A percentile compares a stretch with the other conserved stretches of the same genome.
phyloP scores from a whole-genome alignment of 768 basidiomycete genomes.

The Leccinum truebloodii region DNA sequence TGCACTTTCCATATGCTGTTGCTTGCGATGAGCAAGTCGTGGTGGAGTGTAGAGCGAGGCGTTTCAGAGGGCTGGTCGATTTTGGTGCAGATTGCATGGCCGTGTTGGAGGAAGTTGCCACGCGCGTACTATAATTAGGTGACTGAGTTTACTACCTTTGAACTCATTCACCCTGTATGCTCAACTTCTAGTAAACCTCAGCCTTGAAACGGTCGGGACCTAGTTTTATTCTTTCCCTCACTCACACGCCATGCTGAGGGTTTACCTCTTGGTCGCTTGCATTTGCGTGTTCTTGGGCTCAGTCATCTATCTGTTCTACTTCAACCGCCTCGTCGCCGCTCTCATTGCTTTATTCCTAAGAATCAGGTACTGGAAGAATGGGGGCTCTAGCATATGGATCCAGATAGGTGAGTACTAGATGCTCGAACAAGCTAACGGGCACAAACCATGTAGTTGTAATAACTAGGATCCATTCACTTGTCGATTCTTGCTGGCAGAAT shows the following conservation, averaged over 20 bases:
- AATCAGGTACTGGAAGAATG: slow-evolving; percentile 75
- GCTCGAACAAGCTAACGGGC: not conserved
- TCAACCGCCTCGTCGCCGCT: slow-evolving; percentile 81
- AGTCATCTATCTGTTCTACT: slow-evolving; percentile 85
- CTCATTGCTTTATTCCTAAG: slow-evolving; percentile 67
- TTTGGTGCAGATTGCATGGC: slow-evolving; percentile 30
- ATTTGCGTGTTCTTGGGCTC: slow-evolving; percentile 54
- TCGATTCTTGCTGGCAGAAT: slow-evolving; percentile 86
- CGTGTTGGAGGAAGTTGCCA: not conserved
- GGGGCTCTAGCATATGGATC: slow-evolving; percentile 78
- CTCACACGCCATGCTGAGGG: slow-evolving; percentile 49
- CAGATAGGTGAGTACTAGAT: slow-evolving; percentile 61
- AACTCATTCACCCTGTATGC: slow-evolving; percentile 4
- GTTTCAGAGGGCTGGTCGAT: slow-evolving; percentile 50
- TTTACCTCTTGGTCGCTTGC: slow-evolving; percentile 63
- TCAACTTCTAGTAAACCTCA: slow-evolving; percentile 5
- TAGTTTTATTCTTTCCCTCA: not conserved
- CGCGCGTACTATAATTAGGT: not conserved
- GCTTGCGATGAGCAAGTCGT: slow-evolving; percentile 74
- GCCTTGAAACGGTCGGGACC: not conserved
- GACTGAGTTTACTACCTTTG: not conserved
- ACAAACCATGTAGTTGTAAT: slow-evolving; percentile 2
- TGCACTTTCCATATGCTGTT: slow-evolving; percentile 83
- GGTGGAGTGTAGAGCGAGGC: slow-evolving; percentile 71
- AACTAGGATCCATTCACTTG: slow-evolving; percentile 84